Base-by-base conservation (phyloP, 495 filamentous ascomycete species). In the Cudoniella acicularis region DNA sequence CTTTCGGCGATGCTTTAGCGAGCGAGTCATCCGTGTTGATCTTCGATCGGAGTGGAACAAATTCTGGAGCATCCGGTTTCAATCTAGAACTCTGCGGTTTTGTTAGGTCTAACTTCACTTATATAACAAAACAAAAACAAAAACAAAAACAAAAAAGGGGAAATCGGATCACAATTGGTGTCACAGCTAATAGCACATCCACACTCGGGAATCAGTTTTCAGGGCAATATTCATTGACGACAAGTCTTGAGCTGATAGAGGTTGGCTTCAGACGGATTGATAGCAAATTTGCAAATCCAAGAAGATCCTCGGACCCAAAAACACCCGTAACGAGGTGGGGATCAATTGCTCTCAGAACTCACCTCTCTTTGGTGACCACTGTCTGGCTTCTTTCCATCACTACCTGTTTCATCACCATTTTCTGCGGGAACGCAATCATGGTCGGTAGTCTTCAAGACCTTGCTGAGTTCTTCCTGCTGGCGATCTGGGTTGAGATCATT, bases 11-110 rank as follows among this genome's bases (percentile, higher is more conserved):
- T 6, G 11, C 6, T 47, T 56, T 59, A 8, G 6, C 45, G 27
- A 18, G 0, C 23, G 18, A 16, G 45, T 46, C 36, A 21, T 18
- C 17, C 23, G 53, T 24, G 22, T 40, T 30, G 27, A 41, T 30
- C 10, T 26, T 45, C 2, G 30, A 8, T 17, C 22, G 24, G 27
- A 40, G 16, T 1, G 82, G 80, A 10, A 80, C 77, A 56, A 85
- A 83, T 42, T 75, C 73, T 49, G 79, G 77, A 46, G 82, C 82
- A 54, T 72, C 75, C 13, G 82, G 80, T 68, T 82, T 82, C 60
- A 83, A 66, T 53, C 65, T 76, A 59, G 75, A 80, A 59, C 67
- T 70, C 77, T 81, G 67, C 54, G n/a, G 64, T 65, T 64, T 41
- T 46, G 67, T 65, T 72, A 72, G 68, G n/a, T n/a, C n/a, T n/a